These are phyloP conservation scores for Piedraia hortae DNA, from an alignment of 2,329 filamentous ascomycete genomes.

Conservation along the genomic window DNA sequence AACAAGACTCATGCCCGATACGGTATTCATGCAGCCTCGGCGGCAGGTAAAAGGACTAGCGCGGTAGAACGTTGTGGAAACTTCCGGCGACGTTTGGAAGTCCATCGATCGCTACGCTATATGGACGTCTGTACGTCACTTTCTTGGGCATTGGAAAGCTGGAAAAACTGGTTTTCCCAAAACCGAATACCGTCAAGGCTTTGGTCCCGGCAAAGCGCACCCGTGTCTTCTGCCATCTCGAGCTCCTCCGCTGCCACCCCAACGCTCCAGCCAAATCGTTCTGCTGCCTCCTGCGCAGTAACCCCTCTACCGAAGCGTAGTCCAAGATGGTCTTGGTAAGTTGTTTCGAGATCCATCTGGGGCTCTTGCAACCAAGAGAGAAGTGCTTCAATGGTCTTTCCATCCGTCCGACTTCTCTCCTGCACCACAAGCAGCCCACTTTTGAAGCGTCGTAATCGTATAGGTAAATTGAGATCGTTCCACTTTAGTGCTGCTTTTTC, in stretches of 20 bases:
- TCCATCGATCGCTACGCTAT: too few species aligned
- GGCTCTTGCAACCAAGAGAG: slow-evolving; percentile 45
- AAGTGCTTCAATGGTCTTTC: slow-evolving; percentile 56
- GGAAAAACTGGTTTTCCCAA: slow-evolving; percentile 43
- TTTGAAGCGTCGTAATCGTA: slow-evolving; percentile 68
- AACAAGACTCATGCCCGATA: too few species aligned
- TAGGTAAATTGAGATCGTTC: slow-evolving; percentile 63
- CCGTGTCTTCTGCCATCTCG: slow-evolving; percentile 86
- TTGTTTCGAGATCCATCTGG: slow-evolving; percentile 3
- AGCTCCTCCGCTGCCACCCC: slow-evolving; percentile 87
- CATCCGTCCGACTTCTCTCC: slow-evolving; percentile 62
- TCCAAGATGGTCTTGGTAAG: slow-evolving; percentile 49
- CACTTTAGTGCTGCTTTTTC: slow-evolving; percentile 70
- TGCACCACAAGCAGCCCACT: slow-evolving; percentile 90
- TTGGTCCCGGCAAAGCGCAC: slow-evolving; percentile 69
- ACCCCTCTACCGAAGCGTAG: slow-evolving; percentile 53
- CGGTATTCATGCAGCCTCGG: too few species aligned
- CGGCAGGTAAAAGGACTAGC: too few species aligned
- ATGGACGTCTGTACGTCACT: too few species aligned
- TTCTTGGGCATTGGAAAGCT: slow-evolving; percentile 1
- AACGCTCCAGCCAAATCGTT: slow-evolving; percentile 87
- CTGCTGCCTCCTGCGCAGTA: slow-evolving; percentile 68
- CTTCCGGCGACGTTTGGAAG: too few species aligned
- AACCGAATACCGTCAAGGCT: slow-evolving; percentile 74
- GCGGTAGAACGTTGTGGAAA: too few species aligned